These are phyloP conservation scores for Tetragonia tetragonoides DNA, from an alignment of 148 eudicot species.

Conservation along the genomic window DNA sequence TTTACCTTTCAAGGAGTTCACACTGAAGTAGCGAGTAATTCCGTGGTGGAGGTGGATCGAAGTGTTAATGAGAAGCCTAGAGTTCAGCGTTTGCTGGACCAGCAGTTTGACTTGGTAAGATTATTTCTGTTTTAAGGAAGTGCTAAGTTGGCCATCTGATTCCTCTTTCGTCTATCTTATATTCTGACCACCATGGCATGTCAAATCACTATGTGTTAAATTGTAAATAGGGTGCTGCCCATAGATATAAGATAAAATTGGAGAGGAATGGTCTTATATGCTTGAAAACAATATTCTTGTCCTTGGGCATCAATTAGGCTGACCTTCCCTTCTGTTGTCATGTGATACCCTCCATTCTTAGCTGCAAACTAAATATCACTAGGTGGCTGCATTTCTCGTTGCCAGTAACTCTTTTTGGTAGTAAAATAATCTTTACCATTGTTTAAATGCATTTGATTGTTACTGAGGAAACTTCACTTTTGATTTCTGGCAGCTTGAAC, in stretches of 20 bases:
- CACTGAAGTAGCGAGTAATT: conserved; percentile 18
- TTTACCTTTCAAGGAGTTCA: conserved; percentile 20
- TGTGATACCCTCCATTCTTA: neutral
- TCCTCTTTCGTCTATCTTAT: neutral
- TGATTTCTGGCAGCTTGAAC: conserved; percentile 59
- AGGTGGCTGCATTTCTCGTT: neutral
- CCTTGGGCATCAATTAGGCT: neutral
- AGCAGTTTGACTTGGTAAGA: conserved; percentile 87
- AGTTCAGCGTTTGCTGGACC: conserved; percentile 62
- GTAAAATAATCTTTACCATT: neutral
- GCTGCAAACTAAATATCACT: neutral
- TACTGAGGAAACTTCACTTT: neutral
- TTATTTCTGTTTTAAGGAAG: neutral
- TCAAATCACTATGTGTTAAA: neutral
- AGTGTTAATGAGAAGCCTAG: conserved; percentile 44
- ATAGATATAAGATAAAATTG: neutral
- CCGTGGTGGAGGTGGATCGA: conserved; percentile 4
- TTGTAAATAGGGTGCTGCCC: neutral
- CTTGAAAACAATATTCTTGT: neutral
- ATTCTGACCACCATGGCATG: neutral
- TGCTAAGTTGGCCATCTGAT: neutral
- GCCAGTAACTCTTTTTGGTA: neutral
- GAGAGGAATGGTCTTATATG: neutral
- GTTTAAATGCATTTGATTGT: neutral
- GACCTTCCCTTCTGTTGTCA: neutral